Evolutionary conservation across 2,329 filamentous ascomycete genomes (phyloP), one percentile per base, ranked within the genome.

Genomic region (Penicillium sp.): DNA sequence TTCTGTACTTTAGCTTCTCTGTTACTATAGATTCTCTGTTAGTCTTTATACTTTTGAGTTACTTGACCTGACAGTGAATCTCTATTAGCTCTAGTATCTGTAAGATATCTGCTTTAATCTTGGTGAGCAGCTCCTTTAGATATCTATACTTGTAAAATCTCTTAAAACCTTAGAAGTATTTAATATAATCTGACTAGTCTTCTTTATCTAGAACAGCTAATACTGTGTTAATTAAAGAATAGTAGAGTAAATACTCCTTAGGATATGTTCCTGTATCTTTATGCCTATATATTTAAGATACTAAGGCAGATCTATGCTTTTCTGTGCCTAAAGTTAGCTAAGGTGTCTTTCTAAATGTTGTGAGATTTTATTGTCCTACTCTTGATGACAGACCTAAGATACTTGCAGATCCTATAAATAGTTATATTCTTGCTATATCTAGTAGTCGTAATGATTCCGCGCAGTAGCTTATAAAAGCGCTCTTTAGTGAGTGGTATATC

Each of bases 261-360:
- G 55, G 55, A 36, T 63, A 63, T 28, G 46, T 64, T 28, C 37
- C 37, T 16, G 48, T 36, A 49, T 49, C 49, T 55, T 55, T 55
- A 26, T 64, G 43, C 36, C 50, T 23, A 31, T 63, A 64, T 26
- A 64, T 64, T 23, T 63, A 34, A 16, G 60, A 64, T 55, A 64
- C 58, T 14, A 53, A 48, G 43, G 56, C 55, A 52, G 62, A 64
- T 23, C 54, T 39, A 58, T 64, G 43, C 24, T 54, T 62, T 48
- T 49, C 60, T 65, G 23, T 59, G 14, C 21, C 14, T 28, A 14
- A 10, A 43, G 42, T 61, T 21, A 58, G 48, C 13, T 34, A n/a
- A 34, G 33, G 4, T 48, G 23, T 40, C 37, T 28, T 51, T 49
- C 24, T 9, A 19, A 33, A 9, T 5, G 16, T 28, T 29, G 13